Conservation (phyloP, 176 grass and related monocot genomes). For the Lolium perenne region DNA sequence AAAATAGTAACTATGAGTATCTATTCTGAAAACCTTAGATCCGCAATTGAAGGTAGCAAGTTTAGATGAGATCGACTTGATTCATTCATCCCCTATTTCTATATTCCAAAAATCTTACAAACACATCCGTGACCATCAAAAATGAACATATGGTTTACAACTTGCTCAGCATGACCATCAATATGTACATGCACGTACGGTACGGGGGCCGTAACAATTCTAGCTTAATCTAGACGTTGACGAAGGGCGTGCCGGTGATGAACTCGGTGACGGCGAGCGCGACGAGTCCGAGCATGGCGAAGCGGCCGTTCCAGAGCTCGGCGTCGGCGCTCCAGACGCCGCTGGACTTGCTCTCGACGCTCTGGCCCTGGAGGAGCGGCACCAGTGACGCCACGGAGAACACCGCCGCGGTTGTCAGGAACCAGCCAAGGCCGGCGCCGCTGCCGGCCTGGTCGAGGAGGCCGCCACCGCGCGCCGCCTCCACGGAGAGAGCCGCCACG, state of each 20-base stretch:
- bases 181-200: neutral
- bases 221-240: slow-evolving; percentile 41
- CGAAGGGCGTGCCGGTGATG: slow-evolving; percentile 67
- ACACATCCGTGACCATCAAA: neutral
- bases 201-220: neutral
- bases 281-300: slow-evolving; percentile 86
- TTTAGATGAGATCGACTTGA: neutral
- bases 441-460: slow-evolving; percentile 49
- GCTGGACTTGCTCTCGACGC: slow-evolving; percentile 34
- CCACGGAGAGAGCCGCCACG: slow-evolving; percentile 63
- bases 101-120: neutral
- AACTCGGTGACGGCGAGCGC: slow-evolving; percentile 77
- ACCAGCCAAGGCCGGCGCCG: slow-evolving; percentile 56
- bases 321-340: slow-evolving; percentile 61
- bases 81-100: neutral
- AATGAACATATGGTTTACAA: neutral
- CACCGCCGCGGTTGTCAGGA: slow-evolving; percentile 37
- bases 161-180: slow-evolving; percentile 1
- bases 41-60: neutral
- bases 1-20: neutral
- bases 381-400: slow-evolving; percentile 67
- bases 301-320: slow-evolving; percentile 84
- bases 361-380: slow-evolving; percentile 65
- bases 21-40: neutral
- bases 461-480: slow-evolving; percentile 47